Conservation (phyloP, 2,329 filamentous ascomycete genomes). For the Aspergillus proliferans region DNA sequence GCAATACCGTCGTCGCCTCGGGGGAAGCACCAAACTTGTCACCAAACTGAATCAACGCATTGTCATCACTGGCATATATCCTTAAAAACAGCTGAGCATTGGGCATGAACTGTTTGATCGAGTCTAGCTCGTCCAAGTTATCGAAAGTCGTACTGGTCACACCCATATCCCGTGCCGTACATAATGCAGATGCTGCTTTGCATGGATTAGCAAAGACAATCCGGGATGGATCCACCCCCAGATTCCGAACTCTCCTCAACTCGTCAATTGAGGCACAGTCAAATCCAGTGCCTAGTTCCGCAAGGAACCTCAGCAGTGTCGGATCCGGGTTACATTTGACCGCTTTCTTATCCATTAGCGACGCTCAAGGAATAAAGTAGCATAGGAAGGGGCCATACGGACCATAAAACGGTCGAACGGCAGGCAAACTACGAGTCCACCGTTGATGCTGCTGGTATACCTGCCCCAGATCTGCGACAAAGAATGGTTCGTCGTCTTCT, state of each 20-base stretch:
- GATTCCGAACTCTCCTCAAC: conserved; percentile 13
- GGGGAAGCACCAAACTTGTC: conserved; percentile 16
- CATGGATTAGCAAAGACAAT: conserved; percentile 25
- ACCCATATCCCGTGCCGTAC: conserved; percentile 12
- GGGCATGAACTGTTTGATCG: conserved; percentile 15
- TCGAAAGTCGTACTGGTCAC: conserved; percentile 21
- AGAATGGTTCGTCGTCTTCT: conserved; percentile 14
- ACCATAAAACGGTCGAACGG: conserved; percentile 18
- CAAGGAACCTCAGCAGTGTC: conserved; percentile 16
- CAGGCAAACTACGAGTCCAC: conserved; percentile 12
- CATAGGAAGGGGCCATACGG: background rate
- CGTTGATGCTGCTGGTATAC: conserved; percentile 12
- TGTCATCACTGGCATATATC: conserved; percentile 4
- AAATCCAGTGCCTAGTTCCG: conserved; percentile 17
- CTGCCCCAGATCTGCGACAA: conserved; percentile 15
- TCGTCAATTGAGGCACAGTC: conserved; percentile 24
- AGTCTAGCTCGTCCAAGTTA: conserved; percentile 22
- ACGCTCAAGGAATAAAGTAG: background rate
- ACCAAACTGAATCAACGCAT: conserved; percentile 1
- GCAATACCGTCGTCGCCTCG: conserved; percentile 11
- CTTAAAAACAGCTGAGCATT: conserved; percentile 17
- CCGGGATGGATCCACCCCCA: conserved; percentile 17
- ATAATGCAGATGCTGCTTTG: conserved; percentile 15
- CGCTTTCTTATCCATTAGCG: conserved; percentile 10
- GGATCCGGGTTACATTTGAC: conserved; percentile 26